Percentiles rank a stretch among this genome's conserved stretches.
These are phyloP conservation scores for Fusarium algeriense DNA, from an alignment of 2,329 filamentous ascomycete genomes.

Conservation along the genomic window DNA sequence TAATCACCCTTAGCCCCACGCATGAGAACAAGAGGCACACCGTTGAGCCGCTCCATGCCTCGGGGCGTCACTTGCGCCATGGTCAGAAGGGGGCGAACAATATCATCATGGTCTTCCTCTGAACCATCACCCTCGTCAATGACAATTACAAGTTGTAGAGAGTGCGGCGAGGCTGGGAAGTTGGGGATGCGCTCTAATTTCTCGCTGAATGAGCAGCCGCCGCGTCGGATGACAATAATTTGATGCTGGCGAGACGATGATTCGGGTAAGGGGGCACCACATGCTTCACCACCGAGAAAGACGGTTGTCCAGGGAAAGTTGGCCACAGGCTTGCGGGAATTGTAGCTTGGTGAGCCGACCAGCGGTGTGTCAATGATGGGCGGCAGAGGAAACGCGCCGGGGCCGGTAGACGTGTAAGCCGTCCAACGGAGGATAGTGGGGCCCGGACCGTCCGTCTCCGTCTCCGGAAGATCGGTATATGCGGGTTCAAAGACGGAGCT, in stretches of 20 bases:
- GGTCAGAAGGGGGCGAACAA: conserved; percentile 77
- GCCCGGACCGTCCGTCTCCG: conserved; percentile 47
- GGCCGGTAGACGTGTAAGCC: conserved; percentile 65
- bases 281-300: conserved; percentile 78
- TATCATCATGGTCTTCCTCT: conserved; percentile 43
- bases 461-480: conserved; percentile 48
- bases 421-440: conserved; percentile 62
- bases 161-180: conserved; percentile 70
- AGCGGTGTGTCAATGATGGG: conserved; percentile 69
- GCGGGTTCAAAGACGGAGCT: conserved; percentile 58
- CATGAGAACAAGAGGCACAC: conserved; percentile 87
- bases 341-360: conserved; percentile 57
- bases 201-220: conserved; percentile 84
- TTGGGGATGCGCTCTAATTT: conserved; percentile 90
- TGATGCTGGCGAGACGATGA: conserved; percentile 70
- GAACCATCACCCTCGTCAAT: conserved; percentile 67
- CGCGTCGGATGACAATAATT: conserved; percentile 84
- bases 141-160: conserved; percentile 85
- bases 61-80: conserved; percentile 76
- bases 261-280: conserved; percentile 69
- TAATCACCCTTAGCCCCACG: conserved; percentile 74
- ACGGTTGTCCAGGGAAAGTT: conserved; percentile 76
- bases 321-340: conserved; percentile 51
- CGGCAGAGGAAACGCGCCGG: conserved; percentile 77
- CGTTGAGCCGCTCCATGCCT: conserved; percentile 76